phyloP scores from a whole-genome alignment of 345 rosid species.

The Sonneratia caseolaris region DNA sequence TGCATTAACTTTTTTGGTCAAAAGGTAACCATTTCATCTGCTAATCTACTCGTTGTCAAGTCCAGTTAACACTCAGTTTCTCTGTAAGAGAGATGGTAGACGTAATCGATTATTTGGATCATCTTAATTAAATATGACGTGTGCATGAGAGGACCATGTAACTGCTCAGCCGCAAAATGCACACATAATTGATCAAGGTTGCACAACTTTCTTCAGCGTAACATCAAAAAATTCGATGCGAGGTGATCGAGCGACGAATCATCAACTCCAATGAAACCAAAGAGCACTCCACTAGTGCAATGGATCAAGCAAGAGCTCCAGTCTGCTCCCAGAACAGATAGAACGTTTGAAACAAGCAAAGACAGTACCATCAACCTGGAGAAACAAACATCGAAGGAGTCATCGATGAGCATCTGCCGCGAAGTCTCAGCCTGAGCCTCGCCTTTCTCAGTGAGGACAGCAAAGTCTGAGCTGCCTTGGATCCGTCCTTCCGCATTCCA shows the following conservation, averaged over 20 bases:
- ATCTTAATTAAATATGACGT: background rate
- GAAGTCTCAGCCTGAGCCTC: constrained; percentile 85
- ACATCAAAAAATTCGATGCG: background rate
- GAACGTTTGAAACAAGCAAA: background rate
- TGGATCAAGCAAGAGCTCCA: background rate
- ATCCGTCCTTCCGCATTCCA: constrained; percentile 92
- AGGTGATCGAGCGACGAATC: background rate
- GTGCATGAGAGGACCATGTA: background rate
- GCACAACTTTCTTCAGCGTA: background rate
- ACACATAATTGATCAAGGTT: background rate
- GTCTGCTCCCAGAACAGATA: background rate
- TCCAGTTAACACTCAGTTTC: background rate
- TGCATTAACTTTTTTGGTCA: background rate
- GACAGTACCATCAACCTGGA: constrained; percentile 32
- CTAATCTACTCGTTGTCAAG: background rate
- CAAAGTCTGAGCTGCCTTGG: constrained; percentile 89
- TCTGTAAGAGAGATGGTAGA: background rate
- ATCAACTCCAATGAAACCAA: background rate
- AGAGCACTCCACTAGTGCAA: background rate
- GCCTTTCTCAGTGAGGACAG: constrained; percentile 78
- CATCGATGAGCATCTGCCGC: constrained; percentile 75
- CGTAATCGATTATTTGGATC: background rate
- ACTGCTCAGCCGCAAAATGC: background rate
- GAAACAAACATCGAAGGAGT: constrained; percentile 77
- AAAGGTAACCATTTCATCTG: background rate